Evolutionary conservation across 768 basidiomycete genomes (phyloP), one percentile per base, ranked within the genome.

Genomic region (Ramaria rubella): DNA sequence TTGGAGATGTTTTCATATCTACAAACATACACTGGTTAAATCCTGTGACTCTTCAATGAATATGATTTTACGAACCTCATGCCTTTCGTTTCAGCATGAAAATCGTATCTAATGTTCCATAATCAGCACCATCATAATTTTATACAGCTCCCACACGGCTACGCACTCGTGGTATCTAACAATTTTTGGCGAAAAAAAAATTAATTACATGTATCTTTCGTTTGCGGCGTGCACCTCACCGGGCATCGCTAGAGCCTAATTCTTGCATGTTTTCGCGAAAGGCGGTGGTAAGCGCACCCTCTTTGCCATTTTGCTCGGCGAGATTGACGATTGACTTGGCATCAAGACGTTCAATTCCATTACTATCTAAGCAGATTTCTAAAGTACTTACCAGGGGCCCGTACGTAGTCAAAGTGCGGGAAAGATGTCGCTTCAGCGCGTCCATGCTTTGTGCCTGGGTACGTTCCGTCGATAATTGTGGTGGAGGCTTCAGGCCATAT

Each of bases 1-100:
- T 85, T 87, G 15, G 83, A 81, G 48, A 96, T 91, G 55, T 95
- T 92, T 72, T 95, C 94, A 65, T 95, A 94, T 68, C 88, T 87
- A 48, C 36, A 58, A 48, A 49, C n/a, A n/a, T n/a, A n/a, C 7
- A 42, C 6, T 17, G 40, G n/a, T 42, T 42, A 17, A 17, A 21
- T 8, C 8, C 34, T 17, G 24, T 38, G 45, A 48, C 58, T 48
- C 24, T 57, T 27, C 58, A 54, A 30, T 36, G 34, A 33, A 26
- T 51, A 17, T 46, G 23, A 40, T 7, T 27, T 29, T 34, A 45
- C 80, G 54, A 59, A 91, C 87, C 90, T 91, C 95, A 98, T 96
- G 21, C 95, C 94, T 66, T 82, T 86, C 11, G 93, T 95, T 69
- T 96, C 92, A 3, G 75, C 79, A 70, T 97, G 95, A 68, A 97